These are phyloP conservation scores for Phaeosphaeriaceae sp. DNA, from an alignment of 2,329 filamentous ascomycete species.

Conservation along the genomic window DNA sequence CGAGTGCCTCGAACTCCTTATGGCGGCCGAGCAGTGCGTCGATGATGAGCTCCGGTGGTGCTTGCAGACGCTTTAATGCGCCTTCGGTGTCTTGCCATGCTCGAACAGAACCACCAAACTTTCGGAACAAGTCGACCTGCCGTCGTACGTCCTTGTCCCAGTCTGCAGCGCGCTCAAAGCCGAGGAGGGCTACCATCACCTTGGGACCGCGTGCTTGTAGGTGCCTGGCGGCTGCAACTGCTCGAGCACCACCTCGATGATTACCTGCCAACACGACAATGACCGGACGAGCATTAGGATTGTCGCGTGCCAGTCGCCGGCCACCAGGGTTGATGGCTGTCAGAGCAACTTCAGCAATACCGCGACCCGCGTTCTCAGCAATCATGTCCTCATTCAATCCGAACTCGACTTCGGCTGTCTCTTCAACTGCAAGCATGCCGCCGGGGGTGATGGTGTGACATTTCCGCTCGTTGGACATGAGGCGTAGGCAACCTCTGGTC, in stretches of 20 bases:
- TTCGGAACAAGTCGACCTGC: slow-evolving; percentile 84
- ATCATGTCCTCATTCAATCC: slow-evolving; percentile 89
- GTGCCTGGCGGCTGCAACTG: slow-evolving; percentile 85
- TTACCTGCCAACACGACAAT: slow-evolving; percentile 92
- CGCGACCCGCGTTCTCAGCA: slow-evolving; percentile 87
- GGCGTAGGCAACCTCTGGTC: slow-evolving; percentile 52
- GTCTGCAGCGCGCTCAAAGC: slow-evolving; percentile 81
- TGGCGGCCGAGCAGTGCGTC: slow-evolving; percentile 89
- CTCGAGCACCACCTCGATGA: slow-evolving; percentile 84
- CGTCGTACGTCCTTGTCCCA: slow-evolving; percentile 80
- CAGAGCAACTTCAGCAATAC: slow-evolving; percentile 84
- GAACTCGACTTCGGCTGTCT: slow-evolving; percentile 85
- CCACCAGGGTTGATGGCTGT: slow-evolving; percentile 67
- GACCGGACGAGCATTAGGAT: slow-evolving; percentile 59
- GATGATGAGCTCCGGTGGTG: slow-evolving; percentile 79
- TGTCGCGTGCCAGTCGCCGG: slow-evolving; percentile 60
- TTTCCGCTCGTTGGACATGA: slow-evolving; percentile 61
- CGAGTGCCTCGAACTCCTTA: slow-evolving; percentile 85
- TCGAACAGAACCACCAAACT: slow-evolving; percentile 77
- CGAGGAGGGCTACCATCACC: slow-evolving; percentile 82
- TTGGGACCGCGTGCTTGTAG: slow-evolving; percentile 82
- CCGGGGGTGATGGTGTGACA: slow-evolving; percentile 70
- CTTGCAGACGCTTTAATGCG: slow-evolving; percentile 62
- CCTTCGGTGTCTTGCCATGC: slow-evolving; percentile 65
- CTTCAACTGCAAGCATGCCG: slow-evolving; percentile 92